Percentiles rank a stretch among this genome's conserved stretches.
These are phyloP conservation scores for Podaxis rugospora DNA, from an alignment of 768 basidiomycete species.

Conservation along the genomic window DNA sequence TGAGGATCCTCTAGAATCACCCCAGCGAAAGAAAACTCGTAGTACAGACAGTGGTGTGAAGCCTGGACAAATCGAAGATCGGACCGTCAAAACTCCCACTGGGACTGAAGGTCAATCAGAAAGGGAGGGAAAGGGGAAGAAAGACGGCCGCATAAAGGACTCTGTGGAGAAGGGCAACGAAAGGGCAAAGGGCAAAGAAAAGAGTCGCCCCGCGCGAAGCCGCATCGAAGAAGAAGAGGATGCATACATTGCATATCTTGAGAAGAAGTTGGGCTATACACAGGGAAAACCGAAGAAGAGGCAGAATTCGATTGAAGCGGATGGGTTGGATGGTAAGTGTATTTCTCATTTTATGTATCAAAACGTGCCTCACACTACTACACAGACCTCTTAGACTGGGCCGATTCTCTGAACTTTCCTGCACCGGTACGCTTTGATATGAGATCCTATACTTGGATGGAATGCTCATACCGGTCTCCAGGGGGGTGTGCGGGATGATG, in stretches of 20 bases:
- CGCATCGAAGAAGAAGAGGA: conserved; percentile 63
- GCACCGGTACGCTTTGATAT: conserved; percentile 5
- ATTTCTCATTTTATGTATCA: not conserved
- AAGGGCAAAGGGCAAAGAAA: conserved; percentile 8
- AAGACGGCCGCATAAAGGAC: conserved; percentile 1
- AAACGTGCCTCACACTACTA: not conserved
- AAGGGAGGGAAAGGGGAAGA: not conserved
- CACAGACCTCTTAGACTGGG: conserved; percentile 53
- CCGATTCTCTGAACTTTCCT: conserved; percentile 30
- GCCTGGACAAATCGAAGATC: not conserved
- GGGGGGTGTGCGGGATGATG: conserved; percentile 14
- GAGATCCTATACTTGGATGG: conserved; percentile 5
- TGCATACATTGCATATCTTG: conserved; percentile 79
- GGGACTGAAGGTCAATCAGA: not conserved
- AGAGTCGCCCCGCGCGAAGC: not conserved
- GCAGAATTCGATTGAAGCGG: conserved; percentile 50
- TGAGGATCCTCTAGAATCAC: conserved; percentile 39
- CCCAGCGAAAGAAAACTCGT: conserved; percentile 47
- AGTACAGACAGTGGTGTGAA: conserved; percentile 14
- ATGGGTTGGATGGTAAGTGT: conserved; percentile 78
- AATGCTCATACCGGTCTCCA: not conserved
- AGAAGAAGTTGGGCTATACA: conserved; percentile 64
- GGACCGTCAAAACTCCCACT: not conserved
- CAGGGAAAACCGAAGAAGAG: conserved; percentile 38
- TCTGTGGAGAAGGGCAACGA: not conserved